phyloP scores from a whole-genome alignment of 164 flowering plant species.

The Vitis cinerea region DNA sequence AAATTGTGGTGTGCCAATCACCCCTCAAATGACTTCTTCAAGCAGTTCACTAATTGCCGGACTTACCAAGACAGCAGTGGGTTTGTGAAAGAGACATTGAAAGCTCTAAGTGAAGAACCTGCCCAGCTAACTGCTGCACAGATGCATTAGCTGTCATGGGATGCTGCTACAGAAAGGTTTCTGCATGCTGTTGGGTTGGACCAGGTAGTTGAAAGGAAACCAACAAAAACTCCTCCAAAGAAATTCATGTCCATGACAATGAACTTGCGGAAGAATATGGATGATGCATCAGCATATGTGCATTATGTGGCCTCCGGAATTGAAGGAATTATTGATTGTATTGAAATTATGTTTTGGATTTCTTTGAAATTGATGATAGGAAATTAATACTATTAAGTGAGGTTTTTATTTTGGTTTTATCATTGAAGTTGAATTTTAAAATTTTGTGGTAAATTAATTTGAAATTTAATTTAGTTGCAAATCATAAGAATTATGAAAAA shows the following conservation, averaged over 20 bases:
- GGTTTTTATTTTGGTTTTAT: no score
- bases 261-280: no score
- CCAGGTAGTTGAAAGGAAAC: slow-evolving; percentile 13
- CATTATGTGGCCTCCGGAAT: slow-evolving; percentile 47
- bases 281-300: no score
- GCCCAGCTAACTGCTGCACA: slow-evolving; percentile 32
- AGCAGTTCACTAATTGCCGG: slow-evolving; percentile 79
- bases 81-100: slow-evolving; percentile 2
- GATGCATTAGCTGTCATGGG: slow-evolving; percentile 85
- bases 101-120: no score
- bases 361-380: no score
- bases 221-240: slow-evolving; percentile 20
- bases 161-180: slow-evolving; percentile 85
- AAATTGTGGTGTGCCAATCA: slow-evolving; percentile 87
- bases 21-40: slow-evolving; percentile 94
- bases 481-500: no score
- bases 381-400: no score
- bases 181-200: slow-evolving; percentile 54
- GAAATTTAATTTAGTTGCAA: no score
- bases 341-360: no score
- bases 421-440: no score
- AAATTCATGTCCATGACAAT: not conserved
- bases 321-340: slow-evolving; percentile 20
- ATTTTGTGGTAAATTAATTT: no score
- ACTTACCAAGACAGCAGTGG: slow-evolving; percentile 46